phyloP scores from a whole-genome alignment of 345 rosid species.

The Citrus unshiu region DNA sequence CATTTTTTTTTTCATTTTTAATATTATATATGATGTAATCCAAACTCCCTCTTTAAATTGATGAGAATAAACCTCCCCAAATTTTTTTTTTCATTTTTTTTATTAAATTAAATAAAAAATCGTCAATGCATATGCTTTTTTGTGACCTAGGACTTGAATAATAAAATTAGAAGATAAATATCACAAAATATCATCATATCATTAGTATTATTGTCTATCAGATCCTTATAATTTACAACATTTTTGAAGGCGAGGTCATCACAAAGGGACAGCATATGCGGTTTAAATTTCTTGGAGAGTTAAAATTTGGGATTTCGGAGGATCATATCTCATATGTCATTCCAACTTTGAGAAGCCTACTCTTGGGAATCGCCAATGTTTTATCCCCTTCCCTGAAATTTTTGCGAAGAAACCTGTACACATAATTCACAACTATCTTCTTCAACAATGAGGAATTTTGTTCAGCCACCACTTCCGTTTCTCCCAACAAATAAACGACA shows the following conservation, averaged over 20 bases:
- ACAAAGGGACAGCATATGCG: too few species aligned
- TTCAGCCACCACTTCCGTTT: constrained; percentile 54
- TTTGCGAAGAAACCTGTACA: constrained; percentile 53
- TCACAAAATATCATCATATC: not conserved
- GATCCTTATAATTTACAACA: not conserved
- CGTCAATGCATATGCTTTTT: not conserved
- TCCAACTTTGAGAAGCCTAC: constrained; percentile 65
- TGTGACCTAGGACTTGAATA: not conserved
- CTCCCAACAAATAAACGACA: constrained; percentile 63
- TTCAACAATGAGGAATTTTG: constrained; percentile 46
- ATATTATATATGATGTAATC: too few species aligned
- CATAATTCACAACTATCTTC: constrained; percentile 57
- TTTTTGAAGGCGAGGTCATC: not conserved
- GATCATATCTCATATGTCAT: constrained; percentile 77
- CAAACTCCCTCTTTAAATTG: too few species aligned
- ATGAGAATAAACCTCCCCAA: too few species aligned
- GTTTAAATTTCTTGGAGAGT: too few species aligned
- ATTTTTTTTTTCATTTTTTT: too few species aligned
- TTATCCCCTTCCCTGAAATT: constrained; percentile 60
- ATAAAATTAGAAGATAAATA: too few species aligned
- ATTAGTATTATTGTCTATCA: not conserved
- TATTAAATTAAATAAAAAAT: too few species aligned
- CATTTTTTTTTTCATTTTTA: too few species aligned
- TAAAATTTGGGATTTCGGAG: too few species aligned
- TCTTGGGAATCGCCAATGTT: constrained; percentile 53